Evolutionary conservation across 192 early-diverging fungal species (phyloP), one percentile per base, ranked within the genome.

Genomic region (Linnemannia exigua): DNA sequence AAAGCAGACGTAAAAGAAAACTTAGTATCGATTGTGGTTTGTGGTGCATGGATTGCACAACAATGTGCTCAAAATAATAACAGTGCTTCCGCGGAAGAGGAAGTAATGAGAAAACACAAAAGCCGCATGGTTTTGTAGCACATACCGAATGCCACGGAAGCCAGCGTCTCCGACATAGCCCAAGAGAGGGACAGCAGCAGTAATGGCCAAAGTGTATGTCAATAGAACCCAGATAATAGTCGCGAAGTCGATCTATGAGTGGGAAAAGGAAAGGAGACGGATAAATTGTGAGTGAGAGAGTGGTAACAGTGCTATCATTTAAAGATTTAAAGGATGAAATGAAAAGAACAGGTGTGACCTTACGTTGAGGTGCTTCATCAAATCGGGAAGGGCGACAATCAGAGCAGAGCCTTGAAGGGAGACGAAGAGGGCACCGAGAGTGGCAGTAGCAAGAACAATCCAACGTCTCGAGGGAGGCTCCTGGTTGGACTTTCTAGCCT

Each of bases 391-490:
- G 5, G 85, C 85, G n/a, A 87, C 85, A 58, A 87, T 81, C 31
- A 87, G 35, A 28, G 85, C 85, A 28, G 79, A 81, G 35, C 85
- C 85, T 37, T 87, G 85, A 28, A 87, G 79, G 1, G 85, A 87
- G 61, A 87, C 85, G 71, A 87, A 81, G 17, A 87, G 75, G 12
- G 79, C 85, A 14, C 85, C 85, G 14, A 87, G 70, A 2, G 85
- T 87, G 48, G 85, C 85, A 19, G 77, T 81, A 20, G 79, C 85
- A 35, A 87, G 75, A 8, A 87, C 85, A n/a, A 87, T 87, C 85
- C 85, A 87, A 1, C 85, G 79, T 47, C 80, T 72, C 44, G 80
- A 81, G 19, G 85, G 79, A 69, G 85, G 80, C 58, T 87, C 85
- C 33, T 79, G 68, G n/a, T 6, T 66, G 16, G 51, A 67, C 74